Evolutionary conservation across 768 basidiomycete species (phyloP).

Genomic region (Cantharellus anzutake): DNA sequence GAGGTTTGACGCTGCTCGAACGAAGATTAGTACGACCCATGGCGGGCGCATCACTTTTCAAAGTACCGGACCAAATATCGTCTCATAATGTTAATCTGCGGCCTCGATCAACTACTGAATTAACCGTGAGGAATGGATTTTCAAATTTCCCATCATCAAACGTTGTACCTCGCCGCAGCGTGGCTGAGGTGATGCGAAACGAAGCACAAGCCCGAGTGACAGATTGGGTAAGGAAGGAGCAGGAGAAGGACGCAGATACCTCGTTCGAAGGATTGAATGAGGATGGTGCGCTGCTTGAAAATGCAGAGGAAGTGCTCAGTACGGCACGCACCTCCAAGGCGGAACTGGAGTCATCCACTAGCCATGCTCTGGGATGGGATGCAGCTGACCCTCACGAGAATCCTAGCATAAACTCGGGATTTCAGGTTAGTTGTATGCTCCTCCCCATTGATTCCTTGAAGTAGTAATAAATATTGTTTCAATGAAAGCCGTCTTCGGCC

Average conservation of each 20-base stretch:
- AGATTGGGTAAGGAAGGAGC: not conserved
- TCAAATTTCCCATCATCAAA: not conserved
- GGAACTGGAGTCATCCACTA: too few relatives aligned
- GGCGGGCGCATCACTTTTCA: not conserved
- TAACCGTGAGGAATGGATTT: not conserved
- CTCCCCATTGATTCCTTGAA: too few relatives aligned
- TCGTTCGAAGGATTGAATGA: too few relatives aligned
- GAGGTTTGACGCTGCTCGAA: not conserved
- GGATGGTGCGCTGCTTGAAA: too few relatives aligned
- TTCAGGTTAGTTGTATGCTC: too few relatives aligned
- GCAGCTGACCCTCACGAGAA: slow-evolving; percentile 14
- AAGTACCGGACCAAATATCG: not conserved
- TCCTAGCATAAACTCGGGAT: too few relatives aligned
- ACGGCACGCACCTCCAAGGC: too few relatives aligned
- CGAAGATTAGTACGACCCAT: not conserved
- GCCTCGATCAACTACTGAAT: not conserved
- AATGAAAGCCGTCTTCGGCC: too few relatives aligned
- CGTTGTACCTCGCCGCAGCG: not conserved
- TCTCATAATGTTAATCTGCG: not conserved
- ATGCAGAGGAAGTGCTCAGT: too few relatives aligned
- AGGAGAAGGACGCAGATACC: too few relatives aligned
- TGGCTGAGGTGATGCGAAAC: not conserved
- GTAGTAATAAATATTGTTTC: too few relatives aligned
- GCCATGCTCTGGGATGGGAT: too few relatives aligned
- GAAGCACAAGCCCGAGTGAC: not conserved